phyloP scores from a whole-genome alignment of 2,329 filamentous ascomycete genomes.

The Fusarium verticillioides region DNA sequence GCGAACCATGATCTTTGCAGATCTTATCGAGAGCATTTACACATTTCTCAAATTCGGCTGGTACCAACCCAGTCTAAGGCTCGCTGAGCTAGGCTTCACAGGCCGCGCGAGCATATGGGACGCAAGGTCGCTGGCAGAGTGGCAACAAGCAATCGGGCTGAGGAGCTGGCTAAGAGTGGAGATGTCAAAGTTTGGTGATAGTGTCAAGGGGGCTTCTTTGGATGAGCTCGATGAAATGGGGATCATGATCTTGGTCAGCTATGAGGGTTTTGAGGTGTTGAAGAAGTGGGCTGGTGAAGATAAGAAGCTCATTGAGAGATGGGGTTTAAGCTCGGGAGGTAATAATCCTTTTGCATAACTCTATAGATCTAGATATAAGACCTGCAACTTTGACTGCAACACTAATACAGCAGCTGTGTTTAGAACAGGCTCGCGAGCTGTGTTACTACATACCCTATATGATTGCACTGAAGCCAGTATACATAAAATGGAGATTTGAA shows the following conservation, averaged over 20 bases:
- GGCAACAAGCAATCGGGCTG: not conserved
- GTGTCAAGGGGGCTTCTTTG: rapidly evolving
- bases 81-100: not conserved
- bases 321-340: not conserved
- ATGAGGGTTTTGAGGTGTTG: not conserved
- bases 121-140: rapidly evolving
- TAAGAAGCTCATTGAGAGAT: rapidly evolving
- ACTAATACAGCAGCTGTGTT: too few species aligned
- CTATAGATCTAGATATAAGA: not conserved
- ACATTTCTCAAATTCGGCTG: not conserved
- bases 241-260: rapidly evolving
- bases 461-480: too few species aligned
- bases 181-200: rapidly evolving
- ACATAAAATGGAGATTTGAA: too few species aligned
- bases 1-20: not conserved
- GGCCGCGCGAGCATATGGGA: rapidly evolving
- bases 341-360: not conserved
- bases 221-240: not conserved
- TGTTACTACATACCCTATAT: too few species aligned
- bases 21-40: not conserved
- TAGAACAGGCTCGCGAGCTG: too few species aligned
- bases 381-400: too few species aligned
- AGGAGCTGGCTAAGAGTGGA: rapidly evolving
- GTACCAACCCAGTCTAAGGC: not conserved
- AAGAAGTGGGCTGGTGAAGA: not conserved